Conservation (phyloP, 352 stramenopile genomes). For the Phytophthora hybrid region DNA sequence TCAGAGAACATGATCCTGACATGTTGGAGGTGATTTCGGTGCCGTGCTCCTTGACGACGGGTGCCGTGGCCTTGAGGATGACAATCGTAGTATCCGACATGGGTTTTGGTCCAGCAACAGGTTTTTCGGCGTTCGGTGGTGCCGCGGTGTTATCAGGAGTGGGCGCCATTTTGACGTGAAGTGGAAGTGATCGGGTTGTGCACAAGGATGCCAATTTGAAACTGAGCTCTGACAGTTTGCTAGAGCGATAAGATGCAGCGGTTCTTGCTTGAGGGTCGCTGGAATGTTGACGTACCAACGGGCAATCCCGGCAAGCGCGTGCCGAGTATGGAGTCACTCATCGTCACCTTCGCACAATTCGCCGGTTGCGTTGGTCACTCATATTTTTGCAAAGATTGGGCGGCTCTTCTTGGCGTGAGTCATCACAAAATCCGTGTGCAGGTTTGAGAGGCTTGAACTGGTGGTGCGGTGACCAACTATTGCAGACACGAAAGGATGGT, state of each 20-base stretch:
- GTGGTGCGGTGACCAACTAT: neutral
- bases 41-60: slow-evolving; percentile 68
- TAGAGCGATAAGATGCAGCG: neutral
- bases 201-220: neutral
- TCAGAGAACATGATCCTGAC: slow-evolving; percentile 71
- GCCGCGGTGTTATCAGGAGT: neutral
- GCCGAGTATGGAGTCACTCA: slow-evolving; percentile 14
- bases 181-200: neutral
- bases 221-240: neutral
- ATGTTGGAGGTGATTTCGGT: slow-evolving; percentile 73
- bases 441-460: neutral
- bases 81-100: slow-evolving; percentile 32
- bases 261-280: neutral
- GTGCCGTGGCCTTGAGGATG: slow-evolving; percentile 74
- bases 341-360: neutral
- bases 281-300: neutral
- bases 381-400: slow-evolving; percentile 23
- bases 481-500: neutral
- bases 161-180: slow-evolving; percentile 20
- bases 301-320: neutral
- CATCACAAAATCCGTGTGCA: slow-evolving; percentile 7
- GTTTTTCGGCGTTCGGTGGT: slow-evolving; percentile 3
- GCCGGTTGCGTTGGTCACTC: slow-evolving; percentile 17
- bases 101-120: slow-evolving; percentile 31
- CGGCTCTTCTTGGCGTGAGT: slow-evolving; percentile 10